Evolutionary conservation across 345 rosid species (phyloP), one percentile per base, ranked within the genome.

Genomic region (Melastoma malabathricum): DNA sequence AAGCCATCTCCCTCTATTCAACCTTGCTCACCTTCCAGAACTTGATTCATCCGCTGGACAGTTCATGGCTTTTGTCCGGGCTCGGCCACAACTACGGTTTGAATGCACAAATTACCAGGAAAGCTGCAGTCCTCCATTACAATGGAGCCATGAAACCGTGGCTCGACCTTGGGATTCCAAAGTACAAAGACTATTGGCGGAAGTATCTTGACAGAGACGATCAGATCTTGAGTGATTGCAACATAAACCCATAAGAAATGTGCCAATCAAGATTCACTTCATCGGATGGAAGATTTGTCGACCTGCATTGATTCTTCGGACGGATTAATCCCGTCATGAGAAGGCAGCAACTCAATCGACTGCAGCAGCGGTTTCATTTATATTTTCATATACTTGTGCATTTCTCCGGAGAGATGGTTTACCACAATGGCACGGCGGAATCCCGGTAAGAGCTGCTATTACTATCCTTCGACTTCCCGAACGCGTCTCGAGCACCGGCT

Each of bases 61-160:
- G 18, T 41, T 47, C 34, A n/a, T 57, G 61, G 61, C 39, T 48
- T 23, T 23, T 57, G 10, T 48, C 61, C 14, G 61, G 61, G 17
- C 38, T 57, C 19, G 61, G 61, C 43, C 61, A 57, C 48, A 50
- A 57, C 39, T 48, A 48, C 34, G 47, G 34, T 29, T 46, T 57
- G 14, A 27, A 49, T 38, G 19, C 17, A 10, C 25, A 48, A n/a
- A 15, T 47, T 39, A 13, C 49, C 15, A 38, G 44, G n/a, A 57
- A 20, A 29, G 61, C 61, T 4, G 54, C 54, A 17, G 61, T 57
- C 15, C 34, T 57, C 10, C 61, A 48, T 19, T 57, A 57, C 41
- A 57, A 48, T 57, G 61, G 61, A 25, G 49, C 48, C 18, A 39
- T 57, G 61, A 57, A 57, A 43, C 61, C 54, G n/a, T 57, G 61